Conservation (phyloP, 257 asterid species). For the Ilex asprella region DNA sequence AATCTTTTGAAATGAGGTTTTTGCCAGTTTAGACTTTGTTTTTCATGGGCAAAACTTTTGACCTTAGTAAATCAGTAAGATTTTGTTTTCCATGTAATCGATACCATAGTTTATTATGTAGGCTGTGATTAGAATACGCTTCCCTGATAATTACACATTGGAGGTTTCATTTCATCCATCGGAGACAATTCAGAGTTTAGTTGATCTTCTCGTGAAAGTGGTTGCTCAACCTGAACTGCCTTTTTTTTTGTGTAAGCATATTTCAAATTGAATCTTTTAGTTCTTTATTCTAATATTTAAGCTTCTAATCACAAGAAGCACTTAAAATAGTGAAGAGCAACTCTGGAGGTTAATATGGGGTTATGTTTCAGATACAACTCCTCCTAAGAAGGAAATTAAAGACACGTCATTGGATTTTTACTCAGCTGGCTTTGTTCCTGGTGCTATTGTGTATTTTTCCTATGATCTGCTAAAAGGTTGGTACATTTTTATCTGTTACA, state of each 20-base stretch:
- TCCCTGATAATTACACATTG: slow-evolving; percentile 82
- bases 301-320: slow-evolving; percentile 6
- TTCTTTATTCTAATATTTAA: too few species aligned
- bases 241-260: slow-evolving; percentile 67
- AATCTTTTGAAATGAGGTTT: not conserved
- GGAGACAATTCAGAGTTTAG: slow-evolving; percentile 68
- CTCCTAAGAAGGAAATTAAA: slow-evolving; percentile 83
- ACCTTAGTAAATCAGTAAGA: too few species aligned
- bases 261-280: too few species aligned
- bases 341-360: slow-evolving; percentile 7
- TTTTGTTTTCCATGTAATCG: too few species aligned
- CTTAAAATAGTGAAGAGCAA: slow-evolving; percentile 8
- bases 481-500: not conserved
- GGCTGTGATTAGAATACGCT: slow-evolving; percentile 84
- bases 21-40: too few species aligned
- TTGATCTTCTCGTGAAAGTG: slow-evolving; percentile 68
- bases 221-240: slow-evolving; percentile 62
- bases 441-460: slow-evolving; percentile 88
- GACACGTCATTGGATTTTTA: slow-evolving; percentile 69
- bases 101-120: slow-evolving; percentile 17
- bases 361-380: slow-evolving; percentile 67
- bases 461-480: slow-evolving; percentile 60
- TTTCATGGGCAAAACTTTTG: too few species aligned
- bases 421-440: slow-evolving; percentile 86
- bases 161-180: slow-evolving; percentile 87